Percentiles rank a stretch among this genome's conserved stretches.
Evolutionary conservation across 2,329 filamentous ascomycete genomes (phyloP).

Genomic region (Colletotrichum sp.): DNA sequence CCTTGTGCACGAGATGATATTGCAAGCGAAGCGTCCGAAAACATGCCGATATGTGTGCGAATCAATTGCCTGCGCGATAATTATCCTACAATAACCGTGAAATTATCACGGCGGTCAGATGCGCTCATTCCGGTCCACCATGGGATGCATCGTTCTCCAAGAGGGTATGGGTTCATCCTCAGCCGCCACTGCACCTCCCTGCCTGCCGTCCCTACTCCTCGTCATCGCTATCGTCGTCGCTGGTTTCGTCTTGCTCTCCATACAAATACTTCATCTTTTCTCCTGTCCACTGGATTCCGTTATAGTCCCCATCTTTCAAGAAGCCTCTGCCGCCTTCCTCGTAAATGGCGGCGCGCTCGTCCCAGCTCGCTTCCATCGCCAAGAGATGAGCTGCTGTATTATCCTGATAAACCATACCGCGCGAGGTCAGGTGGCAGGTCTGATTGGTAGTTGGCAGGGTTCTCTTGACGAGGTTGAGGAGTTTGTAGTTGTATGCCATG

Average conservation of each 20-base stretch:
- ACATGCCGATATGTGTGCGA: neutral
- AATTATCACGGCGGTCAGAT: neutral
- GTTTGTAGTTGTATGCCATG: neutral
- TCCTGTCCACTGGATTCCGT: neutral
- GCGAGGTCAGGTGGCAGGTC: rapidly evolving
- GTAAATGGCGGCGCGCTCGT: neutral
- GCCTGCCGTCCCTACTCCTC: neutral
- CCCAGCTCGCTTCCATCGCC: neutral
- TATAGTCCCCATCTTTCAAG: neutral
- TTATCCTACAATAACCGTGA: neutral
- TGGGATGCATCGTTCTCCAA: neutral
- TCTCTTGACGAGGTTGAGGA: neutral
- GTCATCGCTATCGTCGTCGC: neutral
- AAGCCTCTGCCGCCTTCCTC: neutral
- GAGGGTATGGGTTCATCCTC: neutral
- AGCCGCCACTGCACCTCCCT: neutral
- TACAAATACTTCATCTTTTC: neutral
- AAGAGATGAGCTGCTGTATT: neutral
- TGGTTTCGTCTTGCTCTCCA: neutral
- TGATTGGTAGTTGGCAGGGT: neutral
- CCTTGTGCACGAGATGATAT: neutral
- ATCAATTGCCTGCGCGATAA: neutral
- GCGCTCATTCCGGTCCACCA: neutral
- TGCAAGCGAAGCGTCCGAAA: neutral
- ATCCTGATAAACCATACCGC: neutral